These are phyloP conservation scores for Kodamaea laetipori DNA, from an alignment of 805 yeast species.

Conservation along the genomic window DNA sequence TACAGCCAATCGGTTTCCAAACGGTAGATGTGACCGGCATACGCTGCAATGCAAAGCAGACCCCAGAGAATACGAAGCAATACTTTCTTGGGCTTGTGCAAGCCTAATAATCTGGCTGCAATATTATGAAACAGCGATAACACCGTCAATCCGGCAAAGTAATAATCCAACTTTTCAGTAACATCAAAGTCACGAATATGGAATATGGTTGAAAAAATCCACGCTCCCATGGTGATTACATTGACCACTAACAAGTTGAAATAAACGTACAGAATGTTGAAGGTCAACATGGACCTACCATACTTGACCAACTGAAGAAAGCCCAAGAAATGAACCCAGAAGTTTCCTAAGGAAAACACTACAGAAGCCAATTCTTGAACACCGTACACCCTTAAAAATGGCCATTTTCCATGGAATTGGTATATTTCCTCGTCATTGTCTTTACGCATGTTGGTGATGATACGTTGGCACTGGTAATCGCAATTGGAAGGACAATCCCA, in stretches of 20 bases:
- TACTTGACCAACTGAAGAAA: slow-evolving; percentile 14
- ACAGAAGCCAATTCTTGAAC: slow-evolving; percentile 84
- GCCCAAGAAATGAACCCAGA: slow-evolving; percentile 30
- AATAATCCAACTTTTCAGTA: slow-evolving; percentile 88
- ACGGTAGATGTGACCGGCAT: slow-evolving; percentile 64
- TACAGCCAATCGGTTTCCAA: slow-evolving; percentile 80
- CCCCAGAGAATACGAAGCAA: slow-evolving; percentile 38
- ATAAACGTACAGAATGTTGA: slow-evolving; percentile 2
- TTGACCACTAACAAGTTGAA: slow-evolving; percentile 51
- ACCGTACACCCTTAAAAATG: slow-evolving; percentile 75
- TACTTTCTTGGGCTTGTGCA: slow-evolving; percentile 45
- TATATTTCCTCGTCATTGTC: slow-evolving; percentile 52
- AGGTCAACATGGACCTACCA: slow-evolving; percentile 2
- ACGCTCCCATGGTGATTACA: slow-evolving; percentile 75
- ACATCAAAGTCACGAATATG: slow-evolving; percentile 79
- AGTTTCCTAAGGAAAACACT: slow-evolving; percentile 64
- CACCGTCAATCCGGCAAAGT: slow-evolving; percentile 89
- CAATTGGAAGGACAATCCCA: slow-evolving; percentile 59
- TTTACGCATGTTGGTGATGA: slow-evolving; percentile 60
- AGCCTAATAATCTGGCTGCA: slow-evolving; percentile 56
- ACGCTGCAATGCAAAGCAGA: slow-evolving; percentile 49
- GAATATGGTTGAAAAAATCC: slow-evolving; percentile 84
- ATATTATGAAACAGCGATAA: slow-evolving; percentile 76
- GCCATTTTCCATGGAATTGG: slow-evolving; percentile 99
- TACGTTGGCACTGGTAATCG: slow-evolving; percentile 89